These are phyloP conservation scores for Stipa capillata DNA, from an alignment of 176 grass and related monocot species.

Conservation along the genomic window DNA sequence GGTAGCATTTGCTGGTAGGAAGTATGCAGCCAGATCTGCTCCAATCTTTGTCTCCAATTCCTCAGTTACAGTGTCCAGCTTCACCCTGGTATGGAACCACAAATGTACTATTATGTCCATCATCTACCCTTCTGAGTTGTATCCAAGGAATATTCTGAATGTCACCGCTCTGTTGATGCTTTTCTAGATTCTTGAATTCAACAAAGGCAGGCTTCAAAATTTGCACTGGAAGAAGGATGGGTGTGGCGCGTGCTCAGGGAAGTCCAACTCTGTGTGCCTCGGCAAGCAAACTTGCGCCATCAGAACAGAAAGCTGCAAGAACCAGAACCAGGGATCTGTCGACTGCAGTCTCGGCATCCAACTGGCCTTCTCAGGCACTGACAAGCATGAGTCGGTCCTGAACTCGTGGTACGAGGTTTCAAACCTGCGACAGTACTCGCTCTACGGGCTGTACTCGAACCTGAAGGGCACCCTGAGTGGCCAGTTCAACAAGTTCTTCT, in stretches of 20 bases:
- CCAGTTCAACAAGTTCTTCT: slow-evolving; percentile 81
- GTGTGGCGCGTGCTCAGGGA: slow-evolving; percentile 58
- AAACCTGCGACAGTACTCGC: slow-evolving; percentile 86
- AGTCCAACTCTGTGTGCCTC: slow-evolving; percentile 65
- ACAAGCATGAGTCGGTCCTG: slow-evolving; percentile 80
- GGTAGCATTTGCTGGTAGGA: slow-evolving; percentile 97
- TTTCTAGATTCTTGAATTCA: slow-evolving; percentile 83
- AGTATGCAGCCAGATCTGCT: slow-evolving; percentile 74
- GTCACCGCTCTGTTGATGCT: not conserved
- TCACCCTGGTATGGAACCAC: slow-evolving; percentile 75
- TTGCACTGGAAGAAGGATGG: slow-evolving; percentile 89
- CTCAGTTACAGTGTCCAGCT: slow-evolving; percentile 69
- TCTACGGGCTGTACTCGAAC: slow-evolving; percentile 81
- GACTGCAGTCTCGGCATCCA: slow-evolving; percentile 95
- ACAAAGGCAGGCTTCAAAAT: slow-evolving; percentile 89
- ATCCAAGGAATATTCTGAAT: slow-evolving; percentile 8
- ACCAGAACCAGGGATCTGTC: slow-evolving; percentile 58
- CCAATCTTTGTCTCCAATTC: slow-evolving; percentile 61
- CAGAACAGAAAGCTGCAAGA: slow-evolving; percentile 68
- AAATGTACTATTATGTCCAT: not conserved
- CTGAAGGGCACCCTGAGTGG: slow-evolving; percentile 58
- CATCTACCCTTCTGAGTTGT: not conserved
- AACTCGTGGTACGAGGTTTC: slow-evolving; percentile 99
- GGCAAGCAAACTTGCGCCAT: slow-evolving; percentile 70
- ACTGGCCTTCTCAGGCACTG: slow-evolving; percentile 86